phyloP scores from a whole-genome alignment of 306 rosid species.

The Canavalia ensiformis region DNA sequence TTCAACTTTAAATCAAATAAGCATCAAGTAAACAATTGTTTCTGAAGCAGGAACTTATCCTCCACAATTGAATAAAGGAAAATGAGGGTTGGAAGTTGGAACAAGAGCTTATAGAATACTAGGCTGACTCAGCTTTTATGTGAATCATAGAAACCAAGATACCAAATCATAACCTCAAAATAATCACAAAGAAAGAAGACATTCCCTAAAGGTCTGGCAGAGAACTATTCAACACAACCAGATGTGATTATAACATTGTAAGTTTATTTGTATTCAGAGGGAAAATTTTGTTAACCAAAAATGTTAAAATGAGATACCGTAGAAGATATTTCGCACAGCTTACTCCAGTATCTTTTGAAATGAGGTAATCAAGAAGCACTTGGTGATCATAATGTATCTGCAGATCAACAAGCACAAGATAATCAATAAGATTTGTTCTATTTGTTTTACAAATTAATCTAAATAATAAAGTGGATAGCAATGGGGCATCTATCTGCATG shows the following conservation, averaged over 20 bases:
- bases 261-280: slow-evolving; percentile 20
- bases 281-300: not conserved
- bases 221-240: slow-evolving; percentile 24
- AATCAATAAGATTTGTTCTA: slow-evolving; percentile 5
- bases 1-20: slow-evolving; percentile 31
- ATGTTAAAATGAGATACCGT: slow-evolving; percentile 56
- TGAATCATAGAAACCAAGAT: slow-evolving; percentile 34
- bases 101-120: not conserved
- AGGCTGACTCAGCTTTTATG: slow-evolving; percentile 4
- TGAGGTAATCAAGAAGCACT: slow-evolving; percentile 93
- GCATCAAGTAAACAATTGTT: slow-evolving; percentile 15
- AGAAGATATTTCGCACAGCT: slow-evolving; percentile 86
- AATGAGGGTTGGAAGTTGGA: not conserved
- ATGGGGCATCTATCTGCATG: slow-evolving; percentile 21
- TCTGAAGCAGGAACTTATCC: slow-evolving; percentile 31
- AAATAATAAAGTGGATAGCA: slow-evolving; percentile 24
- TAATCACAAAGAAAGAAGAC: slow-evolving; percentile 10
- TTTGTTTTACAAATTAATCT: slow-evolving; percentile 17
- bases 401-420: slow-evolving; percentile 44
- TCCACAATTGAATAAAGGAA: not conserved
- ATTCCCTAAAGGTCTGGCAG: slow-evolving; percentile 25
- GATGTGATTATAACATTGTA: slow-evolving; percentile 20
- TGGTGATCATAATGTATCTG: slow-evolving; percentile 96
- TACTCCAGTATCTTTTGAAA: slow-evolving; percentile 87
- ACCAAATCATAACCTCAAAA: slow-evolving; percentile 33